Base-by-base conservation (phyloP, 2,329 filamentous ascomycete genomes). In the Zymoseptoria pseudotritici region DNA sequence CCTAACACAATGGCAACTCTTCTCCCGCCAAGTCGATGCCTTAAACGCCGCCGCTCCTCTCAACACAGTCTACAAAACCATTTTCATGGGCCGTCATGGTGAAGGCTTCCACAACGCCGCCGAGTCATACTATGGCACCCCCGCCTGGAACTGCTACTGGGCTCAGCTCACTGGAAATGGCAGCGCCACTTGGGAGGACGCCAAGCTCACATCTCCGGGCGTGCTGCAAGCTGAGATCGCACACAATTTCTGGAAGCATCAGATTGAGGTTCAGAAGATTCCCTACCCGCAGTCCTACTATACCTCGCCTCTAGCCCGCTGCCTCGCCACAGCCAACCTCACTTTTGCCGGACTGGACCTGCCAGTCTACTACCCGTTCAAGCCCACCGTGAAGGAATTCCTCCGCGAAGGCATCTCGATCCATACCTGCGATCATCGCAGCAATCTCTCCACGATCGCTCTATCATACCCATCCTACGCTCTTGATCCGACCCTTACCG, bases 11-110 rank as follows among this genome's bases (percentile, higher is more conserved):
- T 89, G 86, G 86, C 77, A 87, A 72, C 80, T 82, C 19, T 87
- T 90, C 62, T 77, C 78, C 54, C 73, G 80, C 59, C 83, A 86
- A 65, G 80, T 89, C 50, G 70, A 78, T 13, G 73, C 76, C 11
- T 70, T 89, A 56, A 89, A 89, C 73, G 71, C 70, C 3, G 70
- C 78, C 2, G 72, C 75, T 0, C 69, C 69, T n/a, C 71, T 72
- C 8, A 79, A 79, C 54, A 79, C 81, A 9, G 87, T 60, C 84
- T 90, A 88, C 75, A 86, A 87, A 67, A 79, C 90, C 2, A 71
- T 90, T n/a, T 86, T 86, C 72, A 79, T 89, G 73, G 86, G 83
- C 22, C 82, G 87, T 50, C 87, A 90, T 67, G 88, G 87, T 8
- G 81, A 90, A 71, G 87, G 87, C 6, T 76, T 76, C 58, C 81